Base-by-base conservation (phyloP, 768 basidiomycete species). In the Austroboletus eburneus region DNA sequence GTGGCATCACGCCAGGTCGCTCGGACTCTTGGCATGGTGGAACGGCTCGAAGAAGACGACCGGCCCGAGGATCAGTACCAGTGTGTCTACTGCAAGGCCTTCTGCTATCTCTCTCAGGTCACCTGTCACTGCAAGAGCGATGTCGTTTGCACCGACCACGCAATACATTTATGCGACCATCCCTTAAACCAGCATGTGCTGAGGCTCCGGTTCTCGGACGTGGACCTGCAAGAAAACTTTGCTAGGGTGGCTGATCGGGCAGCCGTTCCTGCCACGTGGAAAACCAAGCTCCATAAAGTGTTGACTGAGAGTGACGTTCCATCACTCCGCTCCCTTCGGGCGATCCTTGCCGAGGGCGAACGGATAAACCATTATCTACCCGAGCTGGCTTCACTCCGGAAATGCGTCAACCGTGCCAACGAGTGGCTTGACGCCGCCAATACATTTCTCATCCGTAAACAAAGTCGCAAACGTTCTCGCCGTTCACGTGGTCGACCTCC, bases 91-190 rank as follows among this genome's bases (percentile, higher is more conserved):
- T 98, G 96, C 85, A 94, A 96, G 63, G 79, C 76, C 5, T 97
- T 95, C 69, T 93, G 88, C 68, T 98, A 96, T 65, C 80, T 99
- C 34, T 93, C 96, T 2, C 94, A 96, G 60, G 74, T 97, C 61
- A 83, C 80, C 47, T 93, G 91, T 63, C 70, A 72, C 25, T 93
- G 91, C 74, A 84, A 84, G 35, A 78, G 68, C 43, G 79, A 82
- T 52, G 82, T 95, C 27, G 81, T 84, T 12, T 99, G 96, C 64
- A 78, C 88, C 40, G 87, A 94, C 46, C 95, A 98, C 68, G 77
- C 77, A 24, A 74, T 85, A 29, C 72, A 83, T 18, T 75, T 95
- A 16, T 97, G 94, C 69, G 78, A 69, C 39, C 83, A 83, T 59
- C 57, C 71, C 13, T 73, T 64, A 63, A 71, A 65, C 60, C 74